Evolutionary conservation across 768 basidiomycete species (phyloP), one percentile per base, ranked within the genome.

Genomic region (Lactifluus echinatus): DNA sequence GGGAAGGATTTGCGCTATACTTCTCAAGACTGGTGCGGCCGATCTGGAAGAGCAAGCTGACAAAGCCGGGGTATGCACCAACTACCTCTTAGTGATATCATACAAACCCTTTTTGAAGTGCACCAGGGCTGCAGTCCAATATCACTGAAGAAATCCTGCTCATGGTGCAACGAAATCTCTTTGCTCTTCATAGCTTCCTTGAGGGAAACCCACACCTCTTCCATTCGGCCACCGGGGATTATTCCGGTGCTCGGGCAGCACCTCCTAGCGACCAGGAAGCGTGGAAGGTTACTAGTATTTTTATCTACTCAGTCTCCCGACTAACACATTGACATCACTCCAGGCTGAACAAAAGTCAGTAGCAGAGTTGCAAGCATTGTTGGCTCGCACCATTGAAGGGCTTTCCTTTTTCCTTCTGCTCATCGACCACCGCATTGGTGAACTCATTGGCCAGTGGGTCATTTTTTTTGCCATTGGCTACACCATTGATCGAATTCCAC

Each of bases 401-500:
- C 81, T 98, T 55, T 91, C 93, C 0, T 99, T 98, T 70, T 76
- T 98, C 50, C 77, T 98, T 26, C 82, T 98, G 19, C 75, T 98
- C 50, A 92, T 83, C 64, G 96, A 99, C 66, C 95, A 97, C 73
- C 82, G 83, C 55, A 76, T 98, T 23, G 82, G 87, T 17, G 91
- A 95, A 60, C 77, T 96, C 28, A 82, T 96, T 55, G 74, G 83
- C 34, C 82, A 85, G 90, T 95, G 66, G 64, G 85, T 73, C 14
- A 24, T 15, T 33, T 7, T 33, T 21, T 23, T 42, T 11, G 8
- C 17, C 50, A 12, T 50, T 3, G 6, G 36, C 45, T 10, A 47
- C 46, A 36, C 44, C 11, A 19, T 15, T 39, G 37, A n/a, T 42
- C 15, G n/a, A 43, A 21, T 53, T 28, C 17, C 42, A 26, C 42